Conservation (phyloP, 2,329 filamentous ascomycete genomes). For the Chrysosporium keratinophilum region DNA sequence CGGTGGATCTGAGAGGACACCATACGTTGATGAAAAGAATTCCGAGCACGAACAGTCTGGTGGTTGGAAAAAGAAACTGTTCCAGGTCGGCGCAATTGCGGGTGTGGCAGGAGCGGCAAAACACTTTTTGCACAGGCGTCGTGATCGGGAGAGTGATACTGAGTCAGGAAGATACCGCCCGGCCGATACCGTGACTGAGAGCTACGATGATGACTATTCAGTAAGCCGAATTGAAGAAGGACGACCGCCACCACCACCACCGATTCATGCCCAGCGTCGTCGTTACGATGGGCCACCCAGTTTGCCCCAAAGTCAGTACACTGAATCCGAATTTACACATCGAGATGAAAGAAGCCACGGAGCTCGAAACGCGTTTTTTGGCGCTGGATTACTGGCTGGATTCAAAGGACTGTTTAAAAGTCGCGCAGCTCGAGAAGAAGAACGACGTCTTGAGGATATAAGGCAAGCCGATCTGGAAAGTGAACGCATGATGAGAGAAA, state of each 20-base stretch:
- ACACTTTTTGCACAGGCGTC: slow-evolving; percentile 47
- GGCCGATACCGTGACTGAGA: slow-evolving; percentile 40
- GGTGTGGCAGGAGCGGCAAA: slow-evolving; percentile 55
- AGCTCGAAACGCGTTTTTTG: slow-evolving; percentile 52
- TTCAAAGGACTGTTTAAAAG: slow-evolving; percentile 51
- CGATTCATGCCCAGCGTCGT: slow-evolving; percentile 19
- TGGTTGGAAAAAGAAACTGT: slow-evolving; percentile 51
- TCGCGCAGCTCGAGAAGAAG: slow-evolving; percentile 46
- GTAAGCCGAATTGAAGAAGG: slow-evolving; percentile 44
- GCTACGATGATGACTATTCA: slow-evolving; percentile 31
- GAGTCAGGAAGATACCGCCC: slow-evolving; percentile 45
- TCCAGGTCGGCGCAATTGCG: slow-evolving; percentile 51
- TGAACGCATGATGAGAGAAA: slow-evolving; percentile 44
- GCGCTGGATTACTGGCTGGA: slow-evolving; percentile 55
- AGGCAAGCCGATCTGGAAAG: slow-evolving; percentile 42
- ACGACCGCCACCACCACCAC: slow-evolving; percentile 35
- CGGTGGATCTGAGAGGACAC: slow-evolving; percentile 37
- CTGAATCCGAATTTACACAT: slow-evolving; percentile 32
- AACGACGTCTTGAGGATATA: slow-evolving; percentile 26
- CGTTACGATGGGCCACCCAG: slow-evolving; percentile 26
- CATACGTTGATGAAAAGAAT: slow-evolving; percentile 57
- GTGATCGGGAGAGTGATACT: slow-evolving; percentile 46
- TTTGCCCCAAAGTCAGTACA: slow-evolving; percentile 28
- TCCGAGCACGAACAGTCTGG: slow-evolving; percentile 42
- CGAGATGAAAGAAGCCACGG: slow-evolving; percentile 39